Percentiles rank a stretch among this genome's conserved stretches.
Evolutionary conservation across 1,284 basidiomycete species (phyloP).

Genomic region (Hemileia vastatrix): DNA sequence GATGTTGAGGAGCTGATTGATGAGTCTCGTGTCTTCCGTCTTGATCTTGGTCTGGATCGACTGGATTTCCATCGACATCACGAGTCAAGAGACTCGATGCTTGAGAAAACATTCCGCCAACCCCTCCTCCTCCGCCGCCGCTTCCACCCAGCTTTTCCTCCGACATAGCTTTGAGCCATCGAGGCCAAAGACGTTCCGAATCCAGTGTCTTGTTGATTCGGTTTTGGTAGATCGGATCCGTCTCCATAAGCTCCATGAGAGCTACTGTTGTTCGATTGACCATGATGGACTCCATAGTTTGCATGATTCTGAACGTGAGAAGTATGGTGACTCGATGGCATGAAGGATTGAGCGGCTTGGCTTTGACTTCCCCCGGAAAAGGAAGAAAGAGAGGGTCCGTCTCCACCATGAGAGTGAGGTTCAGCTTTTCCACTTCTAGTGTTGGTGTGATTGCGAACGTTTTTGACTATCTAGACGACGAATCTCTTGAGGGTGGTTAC

Average conservation of each 20-base stretch:
- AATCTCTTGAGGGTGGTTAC: slow-evolving; percentile 30
- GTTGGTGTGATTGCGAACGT: slow-evolving; percentile 35
- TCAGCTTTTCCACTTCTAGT: slow-evolving; percentile 36
- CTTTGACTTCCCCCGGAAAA: slow-evolving; percentile 30
- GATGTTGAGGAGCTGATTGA: not conserved
- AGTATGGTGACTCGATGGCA: slow-evolving; percentile 6
- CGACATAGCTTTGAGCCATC: not conserved
- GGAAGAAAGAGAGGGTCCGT: slow-evolving; percentile 27
- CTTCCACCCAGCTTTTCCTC: not conserved
- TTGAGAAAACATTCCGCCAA: not conserved
- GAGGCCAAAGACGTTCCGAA: not conserved
- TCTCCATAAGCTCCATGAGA: not conserved
- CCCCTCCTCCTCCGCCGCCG: not conserved
- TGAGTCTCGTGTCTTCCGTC: not conserved
- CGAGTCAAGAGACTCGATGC: not conserved
- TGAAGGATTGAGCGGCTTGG: slow-evolving; percentile 29
- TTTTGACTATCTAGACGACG: slow-evolving; percentile 28
- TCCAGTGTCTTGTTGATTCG: not conserved
- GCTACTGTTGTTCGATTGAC: not conserved
- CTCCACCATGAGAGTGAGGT: slow-evolving; percentile 32
- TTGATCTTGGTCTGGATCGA: not conserved
- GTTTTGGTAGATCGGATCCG: not conserved
- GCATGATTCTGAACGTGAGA: not conserved
- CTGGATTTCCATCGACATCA: not conserved
- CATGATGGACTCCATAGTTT: not conserved